Base-by-base conservation (phyloP, 2,329 filamentous ascomycete genomes). In the Paecilomyces formosus region DNA sequence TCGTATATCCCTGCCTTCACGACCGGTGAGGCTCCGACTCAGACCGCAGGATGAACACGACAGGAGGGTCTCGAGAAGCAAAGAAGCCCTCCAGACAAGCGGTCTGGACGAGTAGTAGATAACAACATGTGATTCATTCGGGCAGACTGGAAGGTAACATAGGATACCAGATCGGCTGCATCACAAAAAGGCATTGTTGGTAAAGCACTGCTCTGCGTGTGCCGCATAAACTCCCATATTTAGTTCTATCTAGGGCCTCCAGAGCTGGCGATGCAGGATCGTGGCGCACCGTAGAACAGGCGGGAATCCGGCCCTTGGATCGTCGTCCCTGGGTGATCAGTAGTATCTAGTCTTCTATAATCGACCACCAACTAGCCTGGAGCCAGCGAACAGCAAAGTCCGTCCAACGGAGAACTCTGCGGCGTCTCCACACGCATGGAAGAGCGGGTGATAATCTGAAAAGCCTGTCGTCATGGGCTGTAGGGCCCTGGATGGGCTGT, bases 361-460 rank as follows among this genome's bases (percentile, higher is more conserved):
- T 45, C n/a, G 39, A 45, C 39, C 18, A 45, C 15, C 5, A 45
- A 45, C 13, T 45, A 45, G 39, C 39, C 39, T 45, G 15, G n/a
- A 45, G 55, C 31, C 21, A 56, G 55, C 55, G 55, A 57, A 54
- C 55, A 60, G 56, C 30, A 31, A 56, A 56, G 56, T 45, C 53
- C 58, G 8, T 45, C 58, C 55, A 56, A 60, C 57, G 39, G 31
- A 49, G 22, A 31, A 13, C 45, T 33, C 56, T 56, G 55, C 58
- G 55, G 30, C 39, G 12, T 54, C 45, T 53, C 31, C 31, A 35
- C 53, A 45, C 24, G 51, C 33, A 45, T 55, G 56, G 52, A 30
- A n/a, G 51, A 53, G 15, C 22, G 51, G 30, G 51, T 22, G 53
- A 31, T 53, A 52, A 45, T 52, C 50, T 52, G 50, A 52, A 22